Evolutionary conservation across 2,329 filamentous ascomycete genomes (phyloP), one percentile per base, ranked within the genome.

Genomic region (Mycosphaerella sp.): DNA sequence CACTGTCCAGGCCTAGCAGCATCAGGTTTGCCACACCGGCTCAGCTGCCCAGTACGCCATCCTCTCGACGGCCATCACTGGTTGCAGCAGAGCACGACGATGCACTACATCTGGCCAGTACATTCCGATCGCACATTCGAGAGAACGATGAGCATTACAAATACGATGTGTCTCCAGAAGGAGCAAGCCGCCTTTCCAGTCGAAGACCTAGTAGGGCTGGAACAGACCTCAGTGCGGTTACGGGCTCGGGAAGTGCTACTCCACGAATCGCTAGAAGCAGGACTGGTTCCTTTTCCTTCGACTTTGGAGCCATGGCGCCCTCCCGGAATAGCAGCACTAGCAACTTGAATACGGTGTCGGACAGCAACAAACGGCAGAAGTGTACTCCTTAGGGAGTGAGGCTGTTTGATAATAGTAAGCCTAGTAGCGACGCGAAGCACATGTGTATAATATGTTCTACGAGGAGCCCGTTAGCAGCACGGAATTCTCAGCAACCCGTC

Each of bases 121-220:
- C 41, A 17, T 34, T 52, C 12, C 39, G 36, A 21, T 16, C 43
- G 12, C 25, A 25, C 13, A 35, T 14, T 27, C 21, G 16, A 7
- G 17, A 34, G 6, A 32, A 48, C n/a, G 17, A 25, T 40, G 25
- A 48, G 13, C 14, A 25, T 34, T 41, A 35, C 39, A 21, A n/a
- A 27, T 28, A 52, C 16, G 37, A 49, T 13, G 9, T 49, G 16
- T 34, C 32, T 12, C 36, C 36, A 1, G 46, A 53, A 7, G 51
- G 51, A 8, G 41, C 51, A n/a, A 53, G 51, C 36, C 46, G 46
- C 13, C 25, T 53, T 4, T 46, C 46, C 12, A 50, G 46, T 42
- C 44, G 51, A n/a, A 36, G 43, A 17, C 44, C 47, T 4, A 42
- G 46, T 28, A 32, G 41, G 35, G 35, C 36, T 21, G 37, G 36